A percentile compares a stretch with the other conserved stretches of the same genome.
Conservation (phyloP, 306 rosid species). For the Sophora flavescens region DNA sequence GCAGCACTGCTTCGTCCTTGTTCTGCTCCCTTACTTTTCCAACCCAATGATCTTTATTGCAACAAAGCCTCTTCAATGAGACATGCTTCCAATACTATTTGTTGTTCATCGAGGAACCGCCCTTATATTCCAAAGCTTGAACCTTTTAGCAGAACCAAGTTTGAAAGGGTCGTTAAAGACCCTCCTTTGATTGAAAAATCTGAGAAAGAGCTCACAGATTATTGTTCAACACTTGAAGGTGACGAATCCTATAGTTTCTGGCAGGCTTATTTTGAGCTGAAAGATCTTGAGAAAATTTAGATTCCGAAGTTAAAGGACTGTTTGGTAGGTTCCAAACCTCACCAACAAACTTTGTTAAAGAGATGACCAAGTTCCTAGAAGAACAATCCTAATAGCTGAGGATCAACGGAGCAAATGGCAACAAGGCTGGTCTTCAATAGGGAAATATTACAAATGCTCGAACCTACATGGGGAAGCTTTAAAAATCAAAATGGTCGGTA, state of each 20-base stretch:
- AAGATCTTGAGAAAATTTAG: constrained; percentile 89
- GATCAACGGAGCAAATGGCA: too few species aligned
- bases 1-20: constrained; percentile 57
- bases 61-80: constrained; percentile 37
- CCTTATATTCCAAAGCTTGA: constrained; percentile 78
- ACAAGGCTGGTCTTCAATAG: too few species aligned
- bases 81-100: constrained; percentile 45
- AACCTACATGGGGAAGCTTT: too few species aligned
- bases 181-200: constrained; percentile 83
- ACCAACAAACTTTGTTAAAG: too few species aligned
- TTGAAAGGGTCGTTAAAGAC: constrained; percentile 67
- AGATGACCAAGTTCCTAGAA: too few species aligned
- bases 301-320: too few species aligned
- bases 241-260: constrained; percentile 88
- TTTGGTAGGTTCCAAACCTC: too few species aligned
- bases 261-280: constrained; percentile 91
- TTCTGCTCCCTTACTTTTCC: constrained; percentile 53
- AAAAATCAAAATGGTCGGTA: too few species aligned
- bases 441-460: too few species aligned
- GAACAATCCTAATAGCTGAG: too few species aligned
- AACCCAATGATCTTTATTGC: constrained; percentile 49
- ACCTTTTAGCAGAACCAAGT: constrained; percentile 82
- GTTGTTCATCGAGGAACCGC: constrained; percentile 65
- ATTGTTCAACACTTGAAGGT: constrained; percentile 88
- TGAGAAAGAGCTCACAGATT: constrained; percentile 81